Evolutionary conservation across 306 rosid species (phyloP).

Genomic region (Argentina anserina): DNA sequence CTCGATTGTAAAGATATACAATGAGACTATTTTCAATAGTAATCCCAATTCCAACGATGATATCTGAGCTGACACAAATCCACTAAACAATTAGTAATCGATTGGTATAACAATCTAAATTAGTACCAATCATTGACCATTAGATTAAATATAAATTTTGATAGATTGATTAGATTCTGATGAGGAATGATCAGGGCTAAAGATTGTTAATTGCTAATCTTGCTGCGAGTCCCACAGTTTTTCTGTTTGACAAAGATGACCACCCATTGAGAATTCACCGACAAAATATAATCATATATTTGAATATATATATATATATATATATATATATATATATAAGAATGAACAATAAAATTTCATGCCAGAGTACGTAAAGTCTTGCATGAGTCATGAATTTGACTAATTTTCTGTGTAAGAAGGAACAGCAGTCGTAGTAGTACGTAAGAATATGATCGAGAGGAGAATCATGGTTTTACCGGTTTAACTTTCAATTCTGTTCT

Average conservation of each 20-base stretch:
- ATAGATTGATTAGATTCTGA: not conserved
- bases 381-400: not conserved
- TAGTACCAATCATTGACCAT: not conserved
- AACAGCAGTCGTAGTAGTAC: not conserved
- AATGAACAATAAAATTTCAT: not conserved
- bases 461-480: not conserved
- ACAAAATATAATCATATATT: not conserved
- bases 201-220: not conserved
- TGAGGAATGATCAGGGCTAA: not conserved
- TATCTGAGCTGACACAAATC: too few relatives aligned
- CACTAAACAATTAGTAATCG: not conserved
- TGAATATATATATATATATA: not conserved
- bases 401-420: not conserved
- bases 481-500: not conserved
- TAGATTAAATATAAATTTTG: not conserved
- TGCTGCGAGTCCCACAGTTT: not conserved
- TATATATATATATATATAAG: not conserved
- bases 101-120: not conserved
- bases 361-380: not conserved
- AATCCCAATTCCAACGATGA: not conserved
- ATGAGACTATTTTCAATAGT: not conserved
- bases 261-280: not conserved
- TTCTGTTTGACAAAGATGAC: not conserved
- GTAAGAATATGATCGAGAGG: not conserved
- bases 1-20: not conserved